phyloP scores from a whole-genome alignment of 495 filamentous ascomycete species.

The Cercophora newfieldiana region DNA sequence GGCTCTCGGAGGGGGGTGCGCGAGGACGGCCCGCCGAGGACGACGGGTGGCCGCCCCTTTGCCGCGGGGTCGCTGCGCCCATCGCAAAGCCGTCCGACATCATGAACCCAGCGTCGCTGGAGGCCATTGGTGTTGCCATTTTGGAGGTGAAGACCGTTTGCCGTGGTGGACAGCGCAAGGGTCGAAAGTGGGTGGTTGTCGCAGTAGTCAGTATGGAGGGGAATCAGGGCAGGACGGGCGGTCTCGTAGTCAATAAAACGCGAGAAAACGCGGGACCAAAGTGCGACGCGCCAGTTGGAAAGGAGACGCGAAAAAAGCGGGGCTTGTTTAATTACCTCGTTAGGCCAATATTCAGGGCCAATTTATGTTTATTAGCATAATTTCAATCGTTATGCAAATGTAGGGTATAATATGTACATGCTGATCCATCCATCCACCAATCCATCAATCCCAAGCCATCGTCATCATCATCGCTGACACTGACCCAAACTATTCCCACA shows the following conservation, averaged over 20 bases:
- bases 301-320: constrained; percentile 21
- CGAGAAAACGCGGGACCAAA: constrained; percentile 36
- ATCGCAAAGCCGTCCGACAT: constrained; percentile 45
- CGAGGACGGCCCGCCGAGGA: constrained; percentile 61
- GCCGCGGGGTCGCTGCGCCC: constrained; percentile 37
- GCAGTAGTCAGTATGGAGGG: constrained; percentile 1
- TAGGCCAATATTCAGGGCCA: constrained; percentile 9
- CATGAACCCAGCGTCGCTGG: constrained; percentile 46
- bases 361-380: not conserved
- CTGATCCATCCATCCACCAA: not conserved
- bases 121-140: constrained; percentile 40
- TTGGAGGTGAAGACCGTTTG: constrained; percentile 13
- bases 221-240: not conserved
- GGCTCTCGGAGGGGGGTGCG: constrained; percentile 66
- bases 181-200: not conserved
- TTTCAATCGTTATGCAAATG: not conserved
- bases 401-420: constrained; percentile 3
- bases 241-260: constrained; percentile 35
- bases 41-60: constrained; percentile 34
- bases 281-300: constrained; percentile 16
- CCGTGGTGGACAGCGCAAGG: constrained; percentile 8
- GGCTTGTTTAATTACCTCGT: constrained; percentile 26
- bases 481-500: not conserved
- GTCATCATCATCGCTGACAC: not conserved
- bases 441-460: not conserved